Evolutionary conservation across 352 stramenopile species (phyloP).

Genomic region (Phytophthora agathidicida): DNA sequence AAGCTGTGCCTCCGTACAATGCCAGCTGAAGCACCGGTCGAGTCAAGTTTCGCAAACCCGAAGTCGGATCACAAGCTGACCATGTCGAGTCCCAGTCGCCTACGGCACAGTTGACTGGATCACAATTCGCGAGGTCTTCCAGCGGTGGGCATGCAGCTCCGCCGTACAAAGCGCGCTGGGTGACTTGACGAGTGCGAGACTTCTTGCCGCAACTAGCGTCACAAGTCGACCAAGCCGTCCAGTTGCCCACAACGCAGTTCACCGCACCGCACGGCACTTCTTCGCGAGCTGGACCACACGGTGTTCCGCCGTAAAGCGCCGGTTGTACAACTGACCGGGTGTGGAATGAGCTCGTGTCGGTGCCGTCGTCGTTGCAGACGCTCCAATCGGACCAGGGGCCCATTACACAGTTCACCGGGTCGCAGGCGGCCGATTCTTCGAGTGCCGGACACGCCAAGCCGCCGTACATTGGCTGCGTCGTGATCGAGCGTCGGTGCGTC

Average conservation of each 20-base stretch:
- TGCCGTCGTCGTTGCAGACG: constrained; percentile 29
- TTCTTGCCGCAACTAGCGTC: constrained; percentile 48
- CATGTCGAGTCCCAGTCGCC: constrained; percentile 42
- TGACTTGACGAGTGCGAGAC: constrained; percentile 37
- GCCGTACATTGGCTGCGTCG: constrained; percentile 36
- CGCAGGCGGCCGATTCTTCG: constrained; percentile 37
- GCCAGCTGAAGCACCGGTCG: constrained; percentile 38
- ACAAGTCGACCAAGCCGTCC: constrained; percentile 51
- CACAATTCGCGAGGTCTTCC: constrained; percentile 45
- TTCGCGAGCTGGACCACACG: constrained; percentile 32
- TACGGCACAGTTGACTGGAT: constrained; percentile 48
- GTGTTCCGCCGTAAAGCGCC: constrained; percentile 46
- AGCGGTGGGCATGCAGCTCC: constrained; percentile 39
- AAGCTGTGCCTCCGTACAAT: constrained; percentile 47
- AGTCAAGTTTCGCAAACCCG: constrained; percentile 40
- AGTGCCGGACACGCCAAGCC: constrained; percentile 37
- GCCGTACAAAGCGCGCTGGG: constrained; percentile 35
- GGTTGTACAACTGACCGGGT: constrained; percentile 35
- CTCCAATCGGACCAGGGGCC: constrained; percentile 38
- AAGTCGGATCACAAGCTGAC: constrained; percentile 39
- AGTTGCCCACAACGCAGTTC: constrained; percentile 53
- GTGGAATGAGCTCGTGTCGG: constrained; percentile 30
- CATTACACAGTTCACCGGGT: constrained; percentile 58
- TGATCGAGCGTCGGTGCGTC: constrained; percentile 36
- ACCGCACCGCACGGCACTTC: constrained; percentile 52